Evolutionary conservation across 2,329 filamentous ascomycete genomes (phyloP).

Genomic region (Colletotrichum limetticola): DNA sequence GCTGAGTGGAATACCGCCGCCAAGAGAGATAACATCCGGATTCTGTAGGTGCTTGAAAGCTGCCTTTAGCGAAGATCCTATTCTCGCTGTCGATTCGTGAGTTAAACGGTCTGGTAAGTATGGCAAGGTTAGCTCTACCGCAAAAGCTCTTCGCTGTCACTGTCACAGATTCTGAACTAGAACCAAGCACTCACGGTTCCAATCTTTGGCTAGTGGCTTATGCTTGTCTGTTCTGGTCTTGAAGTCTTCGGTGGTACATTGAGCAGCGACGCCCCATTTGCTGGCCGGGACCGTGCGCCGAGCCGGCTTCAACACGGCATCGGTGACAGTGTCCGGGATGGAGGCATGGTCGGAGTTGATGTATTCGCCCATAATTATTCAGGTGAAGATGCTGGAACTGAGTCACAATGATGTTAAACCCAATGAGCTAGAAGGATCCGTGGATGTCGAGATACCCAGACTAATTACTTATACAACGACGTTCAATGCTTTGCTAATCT

Average conservation of each 20-base stretch:
- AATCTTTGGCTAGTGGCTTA: background rate
- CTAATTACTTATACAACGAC: background rate
- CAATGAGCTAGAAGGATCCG: background rate
- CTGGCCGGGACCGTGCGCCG: background rate
- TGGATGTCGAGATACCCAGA: background rate
- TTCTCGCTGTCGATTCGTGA: background rate
- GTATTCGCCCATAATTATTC: background rate
- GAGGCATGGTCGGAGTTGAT: background rate
- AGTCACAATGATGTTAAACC: too few species aligned
- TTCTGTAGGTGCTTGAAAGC: slow-evolving; percentile 7
- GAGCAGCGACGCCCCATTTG: slow-evolving; percentile 6
- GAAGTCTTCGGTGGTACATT: slow-evolving; percentile 2
- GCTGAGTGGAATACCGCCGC: background rate
- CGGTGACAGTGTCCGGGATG: background rate
- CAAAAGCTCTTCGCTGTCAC: background rate
- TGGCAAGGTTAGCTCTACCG: background rate
- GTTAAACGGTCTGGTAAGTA: background rate
- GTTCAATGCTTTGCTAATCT: background rate
- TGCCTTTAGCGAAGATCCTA: background rate
- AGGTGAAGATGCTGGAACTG: background rate
- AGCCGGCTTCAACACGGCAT: background rate
- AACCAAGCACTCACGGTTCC: background rate
- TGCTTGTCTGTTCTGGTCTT: background rate
- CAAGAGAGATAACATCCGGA: slow-evolving; percentile 8
- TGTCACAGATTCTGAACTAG: background rate